These are phyloP conservation scores for Phaseolus coccineus DNA, from an alignment of 331 rosid genomes.

Conservation along the genomic window DNA sequence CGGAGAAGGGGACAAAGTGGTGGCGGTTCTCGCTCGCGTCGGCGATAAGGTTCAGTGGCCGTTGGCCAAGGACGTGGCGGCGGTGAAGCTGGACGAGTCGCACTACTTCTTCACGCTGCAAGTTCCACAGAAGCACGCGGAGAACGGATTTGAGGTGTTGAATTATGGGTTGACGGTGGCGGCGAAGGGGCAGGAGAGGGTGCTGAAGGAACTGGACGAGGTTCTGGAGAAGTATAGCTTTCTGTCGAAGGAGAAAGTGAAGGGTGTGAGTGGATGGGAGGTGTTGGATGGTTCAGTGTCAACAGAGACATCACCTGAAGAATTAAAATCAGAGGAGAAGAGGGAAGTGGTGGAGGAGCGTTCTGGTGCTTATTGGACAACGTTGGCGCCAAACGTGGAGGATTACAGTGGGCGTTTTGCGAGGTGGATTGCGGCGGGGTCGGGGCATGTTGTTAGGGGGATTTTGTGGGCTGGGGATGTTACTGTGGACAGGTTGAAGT, in stretches of 20 bases:
- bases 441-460: slow-evolving; percentile 81
- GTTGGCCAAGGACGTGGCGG: slow-evolving; percentile 76
- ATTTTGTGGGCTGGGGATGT: slow-evolving; percentile 90
- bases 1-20: slow-evolving; percentile 59
- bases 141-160: slow-evolving; percentile 50
- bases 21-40: slow-evolving; percentile 74
- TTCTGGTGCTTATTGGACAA: slow-evolving; percentile 88
- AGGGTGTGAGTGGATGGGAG: slow-evolving; percentile 56
- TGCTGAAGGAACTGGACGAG: slow-evolving; percentile 63
- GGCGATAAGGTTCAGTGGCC: slow-evolving; percentile 85
- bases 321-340: slow-evolving; percentile 51
- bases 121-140: slow-evolving; percentile 49
- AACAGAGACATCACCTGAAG: slow-evolving; percentile 62
- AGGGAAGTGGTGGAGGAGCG: slow-evolving; percentile 57
- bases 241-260: slow-evolving; percentile 65
- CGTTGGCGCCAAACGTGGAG: slow-evolving; percentile 91
- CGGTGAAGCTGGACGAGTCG: slow-evolving; percentile 74
- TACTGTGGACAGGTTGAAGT: slow-evolving; percentile 77
- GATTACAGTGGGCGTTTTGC: slow-evolving; percentile 72
- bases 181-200: slow-evolving; percentile 59
- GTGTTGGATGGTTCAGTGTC: slow-evolving; percentile 62
- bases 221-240: slow-evolving; percentile 68
- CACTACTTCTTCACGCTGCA: slow-evolving; percentile 81
- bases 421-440: slow-evolving; percentile 77
- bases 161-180: slow-evolving; percentile 80